Evolutionary conservation across 208 protist species (phyloP).

Genomic region (Trichomonas vaginalis): DNA sequence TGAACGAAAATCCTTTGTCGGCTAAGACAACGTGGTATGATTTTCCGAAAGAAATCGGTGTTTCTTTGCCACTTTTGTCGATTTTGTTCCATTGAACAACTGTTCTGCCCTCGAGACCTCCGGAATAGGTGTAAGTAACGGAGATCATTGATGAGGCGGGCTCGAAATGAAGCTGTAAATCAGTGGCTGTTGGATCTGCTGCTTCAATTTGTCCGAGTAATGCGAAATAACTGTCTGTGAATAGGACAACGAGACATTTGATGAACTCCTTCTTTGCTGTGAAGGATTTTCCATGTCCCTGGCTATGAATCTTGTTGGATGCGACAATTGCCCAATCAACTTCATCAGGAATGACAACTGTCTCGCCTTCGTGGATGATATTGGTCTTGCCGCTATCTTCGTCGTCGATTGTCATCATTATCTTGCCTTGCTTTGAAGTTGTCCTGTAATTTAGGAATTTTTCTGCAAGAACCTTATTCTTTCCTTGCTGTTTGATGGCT

Average conservation of each 20-base stretch:
- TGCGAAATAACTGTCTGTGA: background rate
- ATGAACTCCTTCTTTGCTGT: background rate
- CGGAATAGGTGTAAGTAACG: background rate
- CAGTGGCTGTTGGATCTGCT: background rate
- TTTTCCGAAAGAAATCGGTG: background rate
- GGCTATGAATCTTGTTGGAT: background rate
- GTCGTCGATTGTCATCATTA: background rate
- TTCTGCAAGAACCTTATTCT: background rate
- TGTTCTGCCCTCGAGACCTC: background rate
- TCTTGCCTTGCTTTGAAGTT: background rate
- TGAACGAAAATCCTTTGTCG: background rate
- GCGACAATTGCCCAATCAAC: background rate
- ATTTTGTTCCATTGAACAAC: background rate
- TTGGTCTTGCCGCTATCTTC: background rate
- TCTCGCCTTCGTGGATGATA: background rate
- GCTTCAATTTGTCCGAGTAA: background rate
- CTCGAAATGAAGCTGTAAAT: background rate
- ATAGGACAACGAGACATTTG: background rate
- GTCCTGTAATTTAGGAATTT: background rate
- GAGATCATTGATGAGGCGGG: background rate
- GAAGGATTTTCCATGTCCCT: background rate
- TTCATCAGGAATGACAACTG: background rate
- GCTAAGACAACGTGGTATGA: background rate
- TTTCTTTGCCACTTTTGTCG: background rate
- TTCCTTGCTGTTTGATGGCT: background rate